Conservation (phyloP, 1,139 yeast species). For the Magnusiomyces sp. region DNA sequence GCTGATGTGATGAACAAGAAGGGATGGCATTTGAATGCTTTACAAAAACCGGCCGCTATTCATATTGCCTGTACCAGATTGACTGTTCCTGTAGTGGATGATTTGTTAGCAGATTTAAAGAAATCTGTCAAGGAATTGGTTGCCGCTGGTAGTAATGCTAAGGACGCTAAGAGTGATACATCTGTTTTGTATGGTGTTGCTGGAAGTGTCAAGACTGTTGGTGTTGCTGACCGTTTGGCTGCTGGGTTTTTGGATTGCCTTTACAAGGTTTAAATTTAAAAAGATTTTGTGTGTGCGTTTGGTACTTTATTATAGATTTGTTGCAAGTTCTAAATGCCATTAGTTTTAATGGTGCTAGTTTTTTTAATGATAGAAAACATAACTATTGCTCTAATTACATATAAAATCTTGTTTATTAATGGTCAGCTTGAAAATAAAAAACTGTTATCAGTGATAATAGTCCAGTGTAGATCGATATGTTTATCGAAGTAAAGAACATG, state of each 20-base stretch:
- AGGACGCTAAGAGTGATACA: conserved; percentile 40
- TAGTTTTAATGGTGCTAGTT: no score
- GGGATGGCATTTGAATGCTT: conserved; percentile 87
- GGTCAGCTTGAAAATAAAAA: no score
- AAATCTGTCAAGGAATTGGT: conserved; percentile 40
- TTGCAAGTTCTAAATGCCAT: no score
- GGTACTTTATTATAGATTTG: no score
- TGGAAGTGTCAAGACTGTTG: conserved; percentile 74
- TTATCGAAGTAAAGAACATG: no score
- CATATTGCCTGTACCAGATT: conserved; percentile 82
- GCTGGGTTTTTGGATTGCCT: conserved; percentile 74
- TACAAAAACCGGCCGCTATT: conserved; percentile 84
- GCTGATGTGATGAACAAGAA: conserved; percentile 56
- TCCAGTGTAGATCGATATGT: no score
- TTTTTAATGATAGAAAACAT: no score
- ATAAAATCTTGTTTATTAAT: no score
- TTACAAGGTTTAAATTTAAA: conserved; percentile 39
- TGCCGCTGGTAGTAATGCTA: conserved; percentile 19
- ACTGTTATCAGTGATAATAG: no score
- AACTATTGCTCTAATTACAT: no score
- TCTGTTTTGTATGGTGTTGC: conserved; percentile 94
- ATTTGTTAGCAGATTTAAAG: conserved; percentile 50
- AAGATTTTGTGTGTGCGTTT: background rate
- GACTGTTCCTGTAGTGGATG: conserved; percentile 54
- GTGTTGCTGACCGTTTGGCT: conserved; percentile 74